Evolutionary conservation across 768 basidiomycete species (phyloP).

Genomic region (Hypsizygus marmoreus): DNA sequence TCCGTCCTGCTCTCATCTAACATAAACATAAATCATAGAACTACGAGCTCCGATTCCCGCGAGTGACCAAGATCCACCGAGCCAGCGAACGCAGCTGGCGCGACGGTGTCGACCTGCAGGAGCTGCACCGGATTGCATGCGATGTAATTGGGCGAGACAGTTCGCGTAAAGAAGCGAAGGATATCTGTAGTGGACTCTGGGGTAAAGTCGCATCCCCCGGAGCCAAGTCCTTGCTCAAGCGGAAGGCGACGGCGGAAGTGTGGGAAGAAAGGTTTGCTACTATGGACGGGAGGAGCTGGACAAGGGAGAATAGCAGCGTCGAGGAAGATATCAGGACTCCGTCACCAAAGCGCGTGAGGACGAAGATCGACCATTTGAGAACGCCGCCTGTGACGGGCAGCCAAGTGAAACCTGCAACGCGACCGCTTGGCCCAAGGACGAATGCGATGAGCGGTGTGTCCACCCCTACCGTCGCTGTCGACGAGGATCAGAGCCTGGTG

Average conservation of each 20-base stretch:
- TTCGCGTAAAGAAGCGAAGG: conserved; percentile 50
- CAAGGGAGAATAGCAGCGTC: conserved; percentile 5
- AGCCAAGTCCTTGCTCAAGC: conserved; percentile 38
- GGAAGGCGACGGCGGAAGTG: conserved; percentile 35
- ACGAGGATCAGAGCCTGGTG: no score
- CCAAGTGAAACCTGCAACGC: no score
- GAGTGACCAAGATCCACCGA: conserved; percentile 71
- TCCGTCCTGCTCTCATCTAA: background rate
- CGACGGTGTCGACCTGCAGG: conserved; percentile 50
- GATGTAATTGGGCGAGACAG: conserved; percentile 55
- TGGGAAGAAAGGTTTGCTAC: conserved; percentile 45
- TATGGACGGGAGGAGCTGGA: conserved; percentile 18
- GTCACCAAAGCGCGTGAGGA: no score
- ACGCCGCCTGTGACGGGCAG: no score
- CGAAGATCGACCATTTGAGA: background rate
- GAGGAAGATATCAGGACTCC: background rate
- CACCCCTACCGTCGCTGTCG: no score
- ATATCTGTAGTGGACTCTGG: conserved; percentile 39
- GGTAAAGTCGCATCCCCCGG: conserved; percentile 40
- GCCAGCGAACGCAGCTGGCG: conserved; percentile 64
- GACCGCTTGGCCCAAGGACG: no score
- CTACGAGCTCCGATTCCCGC: conserved; percentile 84
- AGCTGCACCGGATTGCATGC: conserved; percentile 56
- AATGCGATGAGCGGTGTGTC: no score
- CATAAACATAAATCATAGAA: conserved; percentile 42